Conservation (phyloP, 192 early-diverging fungal species). For the Spizellomyces punctatus region DNA sequence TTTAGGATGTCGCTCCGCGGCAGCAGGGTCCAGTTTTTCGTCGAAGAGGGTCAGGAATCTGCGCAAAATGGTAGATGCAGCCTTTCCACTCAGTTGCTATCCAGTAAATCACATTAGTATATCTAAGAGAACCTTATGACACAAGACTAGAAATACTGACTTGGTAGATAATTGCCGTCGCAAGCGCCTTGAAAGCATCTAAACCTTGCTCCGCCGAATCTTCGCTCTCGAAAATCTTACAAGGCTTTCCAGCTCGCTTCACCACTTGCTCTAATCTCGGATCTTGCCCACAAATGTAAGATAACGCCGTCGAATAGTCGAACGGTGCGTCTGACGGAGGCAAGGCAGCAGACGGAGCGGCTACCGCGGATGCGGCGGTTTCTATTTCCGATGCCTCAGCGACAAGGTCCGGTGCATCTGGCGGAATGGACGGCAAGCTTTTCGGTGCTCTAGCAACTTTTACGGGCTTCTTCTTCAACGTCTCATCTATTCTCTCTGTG, state of each 20-base stretch:
- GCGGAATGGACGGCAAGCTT: background rate
- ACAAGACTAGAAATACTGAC: background rate
- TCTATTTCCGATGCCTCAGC: background rate
- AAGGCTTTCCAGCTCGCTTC: slow-evolving; percentile 15
- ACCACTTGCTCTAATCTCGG: slow-evolving; percentile 7
- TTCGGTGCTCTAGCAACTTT: too few relatives aligned
- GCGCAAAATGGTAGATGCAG: slow-evolving; percentile 60
- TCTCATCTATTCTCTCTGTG: too few relatives aligned
- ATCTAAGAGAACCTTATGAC: background rate
- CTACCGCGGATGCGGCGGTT: background rate
- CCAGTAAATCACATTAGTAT: background rate
- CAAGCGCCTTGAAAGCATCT: slow-evolving; percentile 38
- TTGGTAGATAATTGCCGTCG: slow-evolving; percentile 65
- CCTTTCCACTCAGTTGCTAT: slow-evolving; percentile 68
- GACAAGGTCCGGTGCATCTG: background rate
- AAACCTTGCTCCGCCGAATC: background rate
- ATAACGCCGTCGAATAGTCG: slow-evolving; percentile 15
- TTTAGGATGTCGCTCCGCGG: background rate
- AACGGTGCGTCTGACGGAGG: slow-evolving; percentile 14
- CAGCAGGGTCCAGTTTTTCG: background rate
- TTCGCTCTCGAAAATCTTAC: slow-evolving; percentile 13
- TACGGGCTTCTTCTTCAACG: too few relatives aligned
- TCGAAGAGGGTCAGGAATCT: slow-evolving; percentile 57
- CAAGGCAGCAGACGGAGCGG: background rate
- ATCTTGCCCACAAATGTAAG: slow-evolving; percentile 11